phyloP scores from a whole-genome alignment of 192 early-diverging fungal species.

The Cetraspora pellucida region DNA sequence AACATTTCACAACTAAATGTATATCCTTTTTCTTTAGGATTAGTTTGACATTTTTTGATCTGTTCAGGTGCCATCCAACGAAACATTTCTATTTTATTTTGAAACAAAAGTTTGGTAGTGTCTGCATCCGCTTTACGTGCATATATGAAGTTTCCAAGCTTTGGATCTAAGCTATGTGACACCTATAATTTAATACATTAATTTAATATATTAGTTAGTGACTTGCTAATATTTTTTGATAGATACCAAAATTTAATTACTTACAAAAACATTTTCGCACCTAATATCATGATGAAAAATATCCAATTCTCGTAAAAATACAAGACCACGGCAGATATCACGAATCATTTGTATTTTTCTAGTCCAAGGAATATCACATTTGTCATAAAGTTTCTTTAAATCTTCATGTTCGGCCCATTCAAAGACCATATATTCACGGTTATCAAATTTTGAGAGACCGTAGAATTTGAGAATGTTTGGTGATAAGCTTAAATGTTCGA shows the following conservation, averaged over 20 bases:
- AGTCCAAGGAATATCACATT: background rate
- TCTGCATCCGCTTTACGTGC: background rate
- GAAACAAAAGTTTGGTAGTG: background rate
- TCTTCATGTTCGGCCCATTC: constrained; percentile 7
- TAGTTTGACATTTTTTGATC: background rate
- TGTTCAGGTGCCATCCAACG: constrained; percentile 1
- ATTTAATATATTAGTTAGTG: no score
- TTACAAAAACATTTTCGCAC: constrained; percentile 6
- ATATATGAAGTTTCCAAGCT: background rate
- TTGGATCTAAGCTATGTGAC: background rate
- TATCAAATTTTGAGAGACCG: background rate
- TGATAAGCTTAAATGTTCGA: background rate
- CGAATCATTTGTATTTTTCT: background rate
- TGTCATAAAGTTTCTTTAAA: constrained; percentile 11
- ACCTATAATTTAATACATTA: background rate
- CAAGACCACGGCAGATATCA: constrained; percentile 8
- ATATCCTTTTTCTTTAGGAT: background rate
- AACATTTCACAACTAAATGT: constrained; percentile 4
- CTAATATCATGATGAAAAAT: constrained; percentile 12
- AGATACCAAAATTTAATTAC: background rate
- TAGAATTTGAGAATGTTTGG: background rate
- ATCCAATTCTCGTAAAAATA: background rate
- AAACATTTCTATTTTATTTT: background rate
- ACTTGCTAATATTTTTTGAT: background rate
- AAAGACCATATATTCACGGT: background rate